Evolutionary conservation across 257 asterid species (phyloP).

Genomic region (Mitragyna speciosa): DNA sequence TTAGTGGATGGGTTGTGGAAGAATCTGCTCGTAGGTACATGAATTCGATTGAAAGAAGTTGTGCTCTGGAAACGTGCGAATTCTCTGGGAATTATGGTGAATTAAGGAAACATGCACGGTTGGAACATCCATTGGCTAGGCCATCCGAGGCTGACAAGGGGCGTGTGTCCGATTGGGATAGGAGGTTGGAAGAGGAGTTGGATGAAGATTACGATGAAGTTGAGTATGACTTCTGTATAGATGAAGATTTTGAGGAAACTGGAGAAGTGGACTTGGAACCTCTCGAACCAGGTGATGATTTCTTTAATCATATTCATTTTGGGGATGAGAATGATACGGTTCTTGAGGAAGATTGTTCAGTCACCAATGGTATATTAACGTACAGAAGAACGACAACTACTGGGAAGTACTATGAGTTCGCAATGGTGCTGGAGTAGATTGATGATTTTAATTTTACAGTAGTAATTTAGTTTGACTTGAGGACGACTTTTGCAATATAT

Average conservation of each 20-base stretch:
- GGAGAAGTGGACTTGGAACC: not conserved
- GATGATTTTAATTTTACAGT: not conserved
- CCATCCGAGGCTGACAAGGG: slow-evolving; percentile 57
- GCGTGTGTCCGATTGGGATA: slow-evolving; percentile 56
- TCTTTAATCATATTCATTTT: not conserved
- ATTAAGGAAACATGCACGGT: slow-evolving; percentile 75
- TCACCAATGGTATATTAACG: not conserved
- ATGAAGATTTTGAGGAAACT: not conserved
- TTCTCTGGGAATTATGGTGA: slow-evolving; percentile 56
- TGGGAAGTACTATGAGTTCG: not conserved
- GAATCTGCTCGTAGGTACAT: slow-evolving; percentile 51
- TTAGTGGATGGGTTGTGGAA: slow-evolving; percentile 44
- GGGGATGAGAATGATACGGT: not conserved
- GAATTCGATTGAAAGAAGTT: slow-evolving; percentile 57
- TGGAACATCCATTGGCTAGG: slow-evolving; percentile 50
- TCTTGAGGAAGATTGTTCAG: not conserved
- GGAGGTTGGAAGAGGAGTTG: slow-evolving; percentile 22
- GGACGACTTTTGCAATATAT: not conserved
- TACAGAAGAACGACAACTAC: not conserved
- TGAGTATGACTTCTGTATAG: not conserved
- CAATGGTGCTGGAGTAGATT: not conserved
- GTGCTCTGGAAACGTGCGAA: slow-evolving; percentile 64
- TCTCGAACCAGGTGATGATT: not conserved
- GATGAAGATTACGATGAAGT: not conserved
- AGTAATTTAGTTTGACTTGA: not conserved